phyloP scores from a whole-genome alignment of 495 filamentous ascomycete genomes.

The Penicillium antarcticum region DNA sequence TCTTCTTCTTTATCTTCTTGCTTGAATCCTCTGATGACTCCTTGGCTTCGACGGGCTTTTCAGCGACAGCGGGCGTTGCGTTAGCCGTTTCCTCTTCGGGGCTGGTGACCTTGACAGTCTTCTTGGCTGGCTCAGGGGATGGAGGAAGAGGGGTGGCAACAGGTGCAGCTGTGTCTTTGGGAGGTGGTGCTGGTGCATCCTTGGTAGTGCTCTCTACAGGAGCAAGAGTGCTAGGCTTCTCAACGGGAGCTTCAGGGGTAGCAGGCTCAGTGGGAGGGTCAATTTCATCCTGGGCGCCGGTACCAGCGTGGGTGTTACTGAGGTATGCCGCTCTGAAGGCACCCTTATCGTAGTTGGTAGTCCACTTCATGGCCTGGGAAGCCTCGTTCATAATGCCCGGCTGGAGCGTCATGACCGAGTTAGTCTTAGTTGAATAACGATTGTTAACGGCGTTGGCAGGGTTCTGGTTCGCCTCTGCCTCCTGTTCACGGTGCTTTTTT shows the following conservation, averaged over 20 bases:
- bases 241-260: not conserved
- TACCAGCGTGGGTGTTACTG: constrained; percentile 64
- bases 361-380: constrained; percentile 94
- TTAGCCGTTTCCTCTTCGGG: constrained; percentile 12
- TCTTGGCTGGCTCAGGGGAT: constrained; percentile 24
- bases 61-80: constrained; percentile 19
- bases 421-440: constrained; percentile 67
- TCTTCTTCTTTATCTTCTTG: constrained; percentile 49
- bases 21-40: constrained; percentile 26
- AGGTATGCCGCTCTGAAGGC: constrained; percentile 79
- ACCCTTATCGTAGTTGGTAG: constrained; percentile 70
- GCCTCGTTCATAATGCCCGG: constrained; percentile 83
- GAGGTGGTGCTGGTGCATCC: constrained; percentile 15
- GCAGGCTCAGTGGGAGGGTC: constrained; percentile 9
- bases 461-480: constrained; percentile 31
- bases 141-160: constrained; percentile 30
- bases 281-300: constrained; percentile 41
- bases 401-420: constrained; percentile 87
- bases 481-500: constrained; percentile 60
- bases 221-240: constrained; percentile 13
- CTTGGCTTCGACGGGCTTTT: constrained; percentile 22
- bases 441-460: not conserved
- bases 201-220: constrained; percentile 13
- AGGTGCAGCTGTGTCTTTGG: constrained; percentile 18
- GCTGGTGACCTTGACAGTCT: constrained; percentile 6